phyloP scores from a whole-genome alignment of 345 rosid species.

The Pseudoturritis turrita region DNA sequence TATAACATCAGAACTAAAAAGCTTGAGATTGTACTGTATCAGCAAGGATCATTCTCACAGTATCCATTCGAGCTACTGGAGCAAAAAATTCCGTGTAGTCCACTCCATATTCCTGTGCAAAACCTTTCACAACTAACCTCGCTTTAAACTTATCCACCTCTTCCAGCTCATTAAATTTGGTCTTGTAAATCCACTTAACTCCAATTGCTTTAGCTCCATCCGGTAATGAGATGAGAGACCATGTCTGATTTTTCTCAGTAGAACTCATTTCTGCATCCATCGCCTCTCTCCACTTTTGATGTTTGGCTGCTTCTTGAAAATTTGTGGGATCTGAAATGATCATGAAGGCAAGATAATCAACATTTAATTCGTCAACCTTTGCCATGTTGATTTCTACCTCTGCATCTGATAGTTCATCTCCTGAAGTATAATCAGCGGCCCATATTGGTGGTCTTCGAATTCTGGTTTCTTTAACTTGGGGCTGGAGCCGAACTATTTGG shows the following conservation, averaged over 20 bases:
- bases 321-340: neutral
- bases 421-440: neutral
- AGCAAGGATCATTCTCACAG: neutral
- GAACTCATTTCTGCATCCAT: neutral
- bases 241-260: neutral
- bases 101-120: neutral
- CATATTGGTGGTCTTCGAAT: neutral
- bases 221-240: neutral
- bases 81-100: neutral
- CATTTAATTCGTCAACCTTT: neutral
- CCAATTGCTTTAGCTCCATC: neutral
- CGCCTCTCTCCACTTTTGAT: neutral
- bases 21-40: too few species aligned
- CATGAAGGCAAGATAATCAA: neutral
- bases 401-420: neutral
- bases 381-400: neutral
- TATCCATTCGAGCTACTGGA: neutral
- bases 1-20: too few species aligned
- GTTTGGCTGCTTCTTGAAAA: neutral
- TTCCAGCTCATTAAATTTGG: neutral
- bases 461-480: neutral
- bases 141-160: neutral
- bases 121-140: neutral
- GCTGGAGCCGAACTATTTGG: neutral
- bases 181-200: neutral